These are phyloP conservation scores for Discostella stelligeroides DNA, from an alignment of 108 stramenopile species.

Conservation along the genomic window DNA sequence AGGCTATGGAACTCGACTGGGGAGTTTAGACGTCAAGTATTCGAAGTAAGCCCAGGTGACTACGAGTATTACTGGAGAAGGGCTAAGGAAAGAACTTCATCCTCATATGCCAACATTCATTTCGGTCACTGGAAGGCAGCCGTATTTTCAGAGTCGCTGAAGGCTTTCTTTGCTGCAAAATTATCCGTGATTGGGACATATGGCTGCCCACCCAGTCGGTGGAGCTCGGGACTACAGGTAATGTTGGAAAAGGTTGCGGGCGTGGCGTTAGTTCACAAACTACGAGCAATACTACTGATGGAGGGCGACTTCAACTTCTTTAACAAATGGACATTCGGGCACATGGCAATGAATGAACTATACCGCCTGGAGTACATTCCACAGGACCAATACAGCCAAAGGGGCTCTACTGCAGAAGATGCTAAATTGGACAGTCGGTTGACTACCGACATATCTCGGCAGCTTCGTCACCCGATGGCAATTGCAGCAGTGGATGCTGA, in stretches of 20 bases:
- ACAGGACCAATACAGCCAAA: too few species aligned
- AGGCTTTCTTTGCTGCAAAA: constrained; percentile 3
- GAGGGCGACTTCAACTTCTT: too few species aligned
- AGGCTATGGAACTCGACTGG: not conserved
- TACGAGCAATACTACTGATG: constrained; percentile 19
- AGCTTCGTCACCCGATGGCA: not conserved
- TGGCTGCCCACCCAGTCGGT: constrained; percentile 4
- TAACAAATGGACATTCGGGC: constrained; percentile 4
- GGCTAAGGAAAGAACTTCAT: not conserved
- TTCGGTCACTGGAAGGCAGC: too few species aligned
- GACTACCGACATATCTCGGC: constrained; percentile 1
- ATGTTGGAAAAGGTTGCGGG: constrained; percentile 27
- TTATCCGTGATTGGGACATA: not conserved
- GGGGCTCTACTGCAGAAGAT: constrained; percentile 10
- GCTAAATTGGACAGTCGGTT: constrained; percentile 6
- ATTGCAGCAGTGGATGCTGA: not conserved
- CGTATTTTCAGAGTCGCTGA: not conserved
- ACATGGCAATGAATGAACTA: not conserved
- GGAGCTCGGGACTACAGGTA: too few species aligned
- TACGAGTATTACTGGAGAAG: constrained; percentile 11
- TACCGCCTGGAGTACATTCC: too few species aligned
- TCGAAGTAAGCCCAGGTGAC: not conserved
- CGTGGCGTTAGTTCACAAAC: constrained; percentile 12
- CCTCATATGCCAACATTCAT: constrained; percentile 20
- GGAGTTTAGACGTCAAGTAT: not conserved